Conservation (phyloP, 805 yeast genomes). For the Ogataea ganodermae region DNA sequence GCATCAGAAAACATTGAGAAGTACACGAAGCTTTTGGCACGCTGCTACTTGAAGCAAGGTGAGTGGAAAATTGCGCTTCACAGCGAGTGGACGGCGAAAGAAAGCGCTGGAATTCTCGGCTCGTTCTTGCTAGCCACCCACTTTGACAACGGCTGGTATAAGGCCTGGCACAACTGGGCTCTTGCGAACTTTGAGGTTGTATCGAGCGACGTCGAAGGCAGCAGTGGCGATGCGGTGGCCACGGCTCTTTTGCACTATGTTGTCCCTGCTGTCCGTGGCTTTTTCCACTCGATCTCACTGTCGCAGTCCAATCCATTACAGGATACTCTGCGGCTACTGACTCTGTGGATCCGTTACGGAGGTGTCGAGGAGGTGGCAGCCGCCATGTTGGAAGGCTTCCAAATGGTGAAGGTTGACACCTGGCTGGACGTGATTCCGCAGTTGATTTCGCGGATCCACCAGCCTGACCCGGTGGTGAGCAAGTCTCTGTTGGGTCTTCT, state of each 20-base stretch:
- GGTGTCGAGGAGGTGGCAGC: slow-evolving; percentile 88
- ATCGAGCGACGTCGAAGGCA: slow-evolving; percentile 43
- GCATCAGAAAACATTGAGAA: slow-evolving; percentile 76
- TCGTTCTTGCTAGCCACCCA: slow-evolving; percentile 93
- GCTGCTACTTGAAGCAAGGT: slow-evolving; percentile 96
- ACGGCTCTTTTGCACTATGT: slow-evolving; percentile 70
- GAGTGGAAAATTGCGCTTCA: slow-evolving; percentile 93
- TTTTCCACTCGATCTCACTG: slow-evolving; percentile 89
- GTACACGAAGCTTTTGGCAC: slow-evolving; percentile 80
- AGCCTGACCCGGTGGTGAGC: slow-evolving; percentile 84
- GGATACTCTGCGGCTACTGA: slow-evolving; percentile 85
- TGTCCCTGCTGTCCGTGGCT: slow-evolving; percentile 93
- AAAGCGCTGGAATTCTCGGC: slow-evolving; percentile 78
- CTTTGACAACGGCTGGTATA: slow-evolving; percentile 91
- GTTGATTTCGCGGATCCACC: slow-evolving; percentile 93
- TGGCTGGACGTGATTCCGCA: slow-evolving; percentile 98
- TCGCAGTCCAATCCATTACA: slow-evolving; percentile 87
- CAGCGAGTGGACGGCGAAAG: slow-evolving; percentile 75
- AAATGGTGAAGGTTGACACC: slow-evolving; percentile 83
- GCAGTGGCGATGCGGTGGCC: neutral
- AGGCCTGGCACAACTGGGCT: slow-evolving; percentile 99
- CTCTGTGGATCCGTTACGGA: slow-evolving; percentile 96
- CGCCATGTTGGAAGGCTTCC: slow-evolving; percentile 88
- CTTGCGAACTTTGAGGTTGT: slow-evolving; percentile 95
- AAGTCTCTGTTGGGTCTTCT: slow-evolving; percentile 75